Conservation (phyloP, 1,284 basidiomycete species). For the Leccinum pachyderme region DNA sequence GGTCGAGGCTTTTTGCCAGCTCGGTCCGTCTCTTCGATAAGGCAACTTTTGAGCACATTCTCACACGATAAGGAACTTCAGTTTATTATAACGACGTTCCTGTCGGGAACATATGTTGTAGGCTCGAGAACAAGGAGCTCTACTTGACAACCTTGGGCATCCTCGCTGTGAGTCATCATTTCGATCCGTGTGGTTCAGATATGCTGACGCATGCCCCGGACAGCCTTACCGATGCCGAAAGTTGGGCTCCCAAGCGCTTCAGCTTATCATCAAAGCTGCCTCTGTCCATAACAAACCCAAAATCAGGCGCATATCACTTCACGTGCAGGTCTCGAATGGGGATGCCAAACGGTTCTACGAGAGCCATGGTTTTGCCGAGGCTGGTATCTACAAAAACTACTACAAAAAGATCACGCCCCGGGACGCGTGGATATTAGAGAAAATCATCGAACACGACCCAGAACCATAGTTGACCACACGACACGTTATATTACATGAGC, state of each 20-base stretch:
- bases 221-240: conserved; percentile 77
- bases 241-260: conserved; percentile 65
- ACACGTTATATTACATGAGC: conserved; percentile 26
- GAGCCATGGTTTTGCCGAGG: conserved; percentile 69
- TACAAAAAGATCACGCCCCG: conserved; percentile 80
- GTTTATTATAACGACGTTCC: conserved; percentile 87
- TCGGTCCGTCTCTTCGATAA: conserved; percentile 46
- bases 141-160: conserved; percentile 86
- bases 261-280: conserved; percentile 64
- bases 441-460: conserved; percentile 27
- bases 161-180: conserved; percentile 60
- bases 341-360: conserved; percentile 77
- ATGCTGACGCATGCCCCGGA: conserved; percentile 15
- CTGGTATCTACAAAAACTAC: conserved; percentile 63
- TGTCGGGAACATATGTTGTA: conserved; percentile 79
- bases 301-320: conserved; percentile 70
- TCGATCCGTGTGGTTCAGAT: conserved; percentile 14
- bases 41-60: conserved; percentile 17
- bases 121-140: conserved; percentile 66
- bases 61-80: conserved; percentile 35
- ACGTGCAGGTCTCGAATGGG: conserved; percentile 74
- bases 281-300: conserved; percentile 52
- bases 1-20: conserved; percentile 77
- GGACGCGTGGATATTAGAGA: conserved; percentile 79
- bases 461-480: conserved; percentile 25